Evolutionary conservation across 305 asterid genomes (phyloP), one percentile per base, ranked within the genome.

Genomic region (Fraxinus nigra): DNA sequence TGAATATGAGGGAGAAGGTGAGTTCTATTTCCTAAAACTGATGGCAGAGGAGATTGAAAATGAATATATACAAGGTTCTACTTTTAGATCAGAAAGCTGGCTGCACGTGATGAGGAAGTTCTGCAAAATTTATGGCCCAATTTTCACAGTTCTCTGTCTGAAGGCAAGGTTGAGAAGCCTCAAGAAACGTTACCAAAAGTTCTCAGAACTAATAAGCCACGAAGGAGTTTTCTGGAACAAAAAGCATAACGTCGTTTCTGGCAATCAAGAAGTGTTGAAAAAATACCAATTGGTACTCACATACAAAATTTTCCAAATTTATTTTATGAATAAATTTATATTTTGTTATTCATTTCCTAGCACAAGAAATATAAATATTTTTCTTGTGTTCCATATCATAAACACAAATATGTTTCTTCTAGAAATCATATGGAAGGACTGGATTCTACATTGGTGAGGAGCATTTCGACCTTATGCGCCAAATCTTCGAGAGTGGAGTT

Each of bases 401-500:
- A 81, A 43, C 82, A 81, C 67, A 70, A 59, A 51, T 46, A 16
- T 78, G 81, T 48, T 86, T 72, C 40, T 84, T 79, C 80, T 87
- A 80, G 84, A 10, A 72, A 61, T 34, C 83, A 72, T 70, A 18
- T 82, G 9, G 28, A 3, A 82, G 33, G 75, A 4, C 48, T 24
- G 89, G 83, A 67, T 22, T n/a, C 24, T 88, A 69, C 83, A 1
- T 4, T 3, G 78, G 85, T 33, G 91, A 87, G 76, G 9, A 3
- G 67, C 34, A 86, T 75, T 89, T 81, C 72, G 90, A 87, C 11
- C 82, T 85, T 87, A 83, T 90, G 87, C 59, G 88, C 80, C 84
- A 75, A 32, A 24, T 90, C 80, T 90, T 88, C 37, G 89, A 82
- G 77, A 81, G 85, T 18, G 91, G 90, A 63, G 84, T 90, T 80